Evolutionary conservation across 176 grass and related monocot species (phyloP), one percentile per base, ranked within the genome.

Genomic region (Saccharum officinarum): DNA sequence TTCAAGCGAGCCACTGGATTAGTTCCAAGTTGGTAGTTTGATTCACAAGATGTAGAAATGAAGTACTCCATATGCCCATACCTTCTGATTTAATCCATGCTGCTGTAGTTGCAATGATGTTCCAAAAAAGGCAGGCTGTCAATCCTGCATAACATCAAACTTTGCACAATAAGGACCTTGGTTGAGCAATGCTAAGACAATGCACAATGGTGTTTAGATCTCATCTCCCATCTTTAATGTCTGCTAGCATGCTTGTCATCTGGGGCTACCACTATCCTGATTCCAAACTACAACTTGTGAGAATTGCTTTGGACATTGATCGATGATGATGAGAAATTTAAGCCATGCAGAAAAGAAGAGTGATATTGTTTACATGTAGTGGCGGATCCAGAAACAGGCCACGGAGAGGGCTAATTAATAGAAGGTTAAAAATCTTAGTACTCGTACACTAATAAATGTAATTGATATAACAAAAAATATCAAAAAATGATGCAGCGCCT

Each of bases 71-170:
- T 89, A 88, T 87, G 86, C 91, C 6, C 46, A 91, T 86, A 93
- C 95, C 97, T 99, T 66, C 94, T 76, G 86, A 88, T 84, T 94
- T 96, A 88, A 99, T 96, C 93, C 97, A 99, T 84, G 94, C 97
- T 79, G 92, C 82, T 42, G 97, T 86, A 44, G 94, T 95, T 41
- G 93, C 87, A 44, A 99, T 88, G 65, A 99, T 73, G 76, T 99
- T 99, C 92, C 94, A 99, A 75, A 96, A 90, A 36, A 99, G 91
- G 63, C 93, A 96, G 30, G 82, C 78, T 28, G 85, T 37, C 82
- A 99, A 94, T 75, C 96, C 93, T 98, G 87, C 88, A 97, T 73
- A 67, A 71, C 13, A 90, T 78, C 44, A 50, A 88, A 78, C 10
- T 78, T 61, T 57, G 46, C 64, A 66, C 4, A 66, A 81, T 93